Base-by-base conservation (phyloP, 2,329 filamentous ascomycete species). In the Aspergillus hortae region DNA sequence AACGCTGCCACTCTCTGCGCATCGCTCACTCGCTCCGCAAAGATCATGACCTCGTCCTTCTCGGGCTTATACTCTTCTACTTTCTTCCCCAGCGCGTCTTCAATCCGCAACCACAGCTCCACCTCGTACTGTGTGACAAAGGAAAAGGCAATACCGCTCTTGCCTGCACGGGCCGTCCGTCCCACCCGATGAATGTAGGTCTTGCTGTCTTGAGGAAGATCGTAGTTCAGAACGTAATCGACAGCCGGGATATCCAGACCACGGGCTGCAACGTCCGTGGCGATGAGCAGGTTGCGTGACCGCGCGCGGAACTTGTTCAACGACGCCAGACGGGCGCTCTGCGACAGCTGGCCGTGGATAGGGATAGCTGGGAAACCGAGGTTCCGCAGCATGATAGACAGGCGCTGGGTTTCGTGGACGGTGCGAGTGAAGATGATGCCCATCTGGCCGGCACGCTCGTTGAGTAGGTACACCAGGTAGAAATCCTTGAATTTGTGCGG, bases 201-300 rank as follows among this genome's bases (percentile, higher is more conserved):
- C 73, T 95, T 95, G 62, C 84, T 89, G 71, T 95, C 90, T 17
- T 84, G 82, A 0, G 91, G 90, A 2, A 96, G 74, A 64, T 96
- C 91, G 59, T 86, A 89, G 73, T 96, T 96, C 59, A 96, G 70
- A 2, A 96, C 89, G 0, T 92, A 75, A 59, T 95, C 90, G 11
- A 96, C 91, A n/a, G 84, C 87, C 11, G 91, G 91, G 44, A 96
- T 95, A 76, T 96, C 92, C 6, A 96, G 79, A 79, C 92, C 92
- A 68, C 92, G 86, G 1, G 92, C 89, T 1, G 92, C 92, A n/a
- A 96, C 90, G 68, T 96, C 92, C 0, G 92, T 96, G 2, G 91
- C 91, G 4, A 96, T 64, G 4, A 99, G 82, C 36, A 99, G 92
- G 59, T 95, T 85, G 40, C 91, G 81, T n/a, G 81, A 83, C 6